A percentile compares a stretch with the other conserved stretches of the same genome.
Evolutionary conservation across 2,329 filamentous ascomycete genomes (phyloP).

Genomic region (Ilyonectria mors-panacis): DNA sequence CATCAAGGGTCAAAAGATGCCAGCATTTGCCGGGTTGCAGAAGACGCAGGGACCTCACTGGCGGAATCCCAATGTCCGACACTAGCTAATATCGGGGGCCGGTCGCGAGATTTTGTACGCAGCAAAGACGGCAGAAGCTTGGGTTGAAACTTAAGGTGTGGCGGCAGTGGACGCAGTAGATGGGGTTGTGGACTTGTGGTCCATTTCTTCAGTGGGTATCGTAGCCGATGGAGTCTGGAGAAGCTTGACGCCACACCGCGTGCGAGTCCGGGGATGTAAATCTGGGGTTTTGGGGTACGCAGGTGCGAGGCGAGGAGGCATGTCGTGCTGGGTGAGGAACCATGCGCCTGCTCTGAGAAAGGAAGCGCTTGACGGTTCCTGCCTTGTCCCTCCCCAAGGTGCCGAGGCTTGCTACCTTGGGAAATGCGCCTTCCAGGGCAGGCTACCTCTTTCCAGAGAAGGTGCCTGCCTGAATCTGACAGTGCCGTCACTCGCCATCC

Average conservation of each 20-base stretch:
- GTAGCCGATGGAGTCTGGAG: slow-evolving; percentile 1
- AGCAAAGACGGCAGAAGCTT: background rate
- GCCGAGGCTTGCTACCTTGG: slow-evolving; percentile 1
- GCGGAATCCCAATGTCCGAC: slow-evolving; percentile 8
- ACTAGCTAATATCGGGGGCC: slow-evolving; percentile 1
- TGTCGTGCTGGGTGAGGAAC: background rate
- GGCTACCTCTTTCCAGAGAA: background rate
- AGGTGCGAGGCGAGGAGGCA: background rate
- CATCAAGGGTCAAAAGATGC: background rate
- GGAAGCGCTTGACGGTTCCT: background rate
- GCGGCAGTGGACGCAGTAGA: background rate
- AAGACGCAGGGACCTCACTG: slow-evolving; percentile 5
- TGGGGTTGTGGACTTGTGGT: background rate
- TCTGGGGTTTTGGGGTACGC: slow-evolving; percentile 5
- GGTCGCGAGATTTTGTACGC: background rate
- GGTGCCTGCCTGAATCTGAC: background rate
- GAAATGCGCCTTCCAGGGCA: background rate
- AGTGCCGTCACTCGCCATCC: background rate
- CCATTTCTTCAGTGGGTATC: background rate
- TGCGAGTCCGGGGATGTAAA: slow-evolving; percentile 8
- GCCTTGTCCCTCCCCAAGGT: slow-evolving; percentile 1
- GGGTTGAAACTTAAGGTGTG: background rate
- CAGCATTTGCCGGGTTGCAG: slow-evolving; percentile 10
- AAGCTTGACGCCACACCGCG: slow-evolving; percentile 3
- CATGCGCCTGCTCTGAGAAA: background rate